Percentiles rank a stretch among this genome's conserved stretches.
Evolutionary conservation across 495 filamentous ascomycete genomes (phyloP).

Genomic region (Podospora comata): DNA sequence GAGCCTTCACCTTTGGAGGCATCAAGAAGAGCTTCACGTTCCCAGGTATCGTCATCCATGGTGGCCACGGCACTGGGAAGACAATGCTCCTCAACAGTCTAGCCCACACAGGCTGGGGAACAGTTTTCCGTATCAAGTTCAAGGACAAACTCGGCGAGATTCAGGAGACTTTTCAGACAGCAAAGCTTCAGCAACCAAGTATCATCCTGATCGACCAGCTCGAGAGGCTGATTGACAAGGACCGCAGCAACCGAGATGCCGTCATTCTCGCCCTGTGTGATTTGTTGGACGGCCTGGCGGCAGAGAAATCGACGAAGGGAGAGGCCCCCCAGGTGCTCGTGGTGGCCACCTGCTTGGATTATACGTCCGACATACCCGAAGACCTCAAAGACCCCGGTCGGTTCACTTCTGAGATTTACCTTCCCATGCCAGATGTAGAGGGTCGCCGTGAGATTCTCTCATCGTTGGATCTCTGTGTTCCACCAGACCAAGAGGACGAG

Average conservation of each 20-base stretch:
- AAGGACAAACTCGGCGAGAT: slow-evolving; percentile 58
- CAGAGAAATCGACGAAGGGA: slow-evolving; percentile 33
- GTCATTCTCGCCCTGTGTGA: slow-evolving; percentile 51
- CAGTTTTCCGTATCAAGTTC: slow-evolving; percentile 58
- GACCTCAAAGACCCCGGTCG: slow-evolving; percentile 63
- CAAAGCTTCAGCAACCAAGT: slow-evolving; percentile 68
- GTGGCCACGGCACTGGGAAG: slow-evolving; percentile 82
- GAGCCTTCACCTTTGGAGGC: slow-evolving; percentile 48
- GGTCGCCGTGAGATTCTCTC: slow-evolving; percentile 74
- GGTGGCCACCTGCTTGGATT: slow-evolving; percentile 70
- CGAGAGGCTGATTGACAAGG: slow-evolving; percentile 69
- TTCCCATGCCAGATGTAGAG: slow-evolving; percentile 71
- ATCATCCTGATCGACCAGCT: slow-evolving; percentile 81
- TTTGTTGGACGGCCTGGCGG: slow-evolving; percentile 49
- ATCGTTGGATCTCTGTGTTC: slow-evolving; percentile 41
- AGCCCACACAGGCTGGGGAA: slow-evolving; percentile 65
- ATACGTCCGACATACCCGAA: slow-evolving; percentile 70
- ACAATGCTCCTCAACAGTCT: slow-evolving; percentile 65
- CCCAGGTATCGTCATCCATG: slow-evolving; percentile 69
- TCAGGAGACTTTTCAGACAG: slow-evolving; percentile 67
- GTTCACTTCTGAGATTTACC: slow-evolving; percentile 68
- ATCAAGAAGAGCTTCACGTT: slow-evolving; percentile 37
- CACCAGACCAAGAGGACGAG: slow-evolving; percentile 35
- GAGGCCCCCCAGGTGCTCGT: slow-evolving; percentile 53
- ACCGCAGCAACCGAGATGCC: slow-evolving; percentile 45